Evolutionary conservation across 2,329 filamentous ascomycete species (phyloP), one percentile per base, ranked within the genome.

Genomic region (Pseudocercospora fuligena): DNA sequence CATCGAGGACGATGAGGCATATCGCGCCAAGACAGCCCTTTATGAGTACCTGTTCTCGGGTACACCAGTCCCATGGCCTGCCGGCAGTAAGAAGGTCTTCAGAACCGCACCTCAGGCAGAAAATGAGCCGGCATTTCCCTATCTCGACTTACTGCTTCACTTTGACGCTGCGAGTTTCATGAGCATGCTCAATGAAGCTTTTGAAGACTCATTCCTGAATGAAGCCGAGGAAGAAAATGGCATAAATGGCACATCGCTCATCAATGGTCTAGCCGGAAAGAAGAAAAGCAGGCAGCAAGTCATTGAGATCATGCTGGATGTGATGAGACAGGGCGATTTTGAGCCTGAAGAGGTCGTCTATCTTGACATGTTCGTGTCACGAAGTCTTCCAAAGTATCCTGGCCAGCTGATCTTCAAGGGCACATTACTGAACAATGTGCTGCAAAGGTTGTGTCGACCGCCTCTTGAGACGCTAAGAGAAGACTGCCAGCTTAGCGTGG

Each of bases 321-420:
- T 97, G 29, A 97, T 99, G 92, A 91, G 89, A 59, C 82, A 88
- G 0, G 83, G 86, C 3, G 88, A 92, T 56, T 98, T 97, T 78
- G 87, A 89, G 0, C 80, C 89, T 0, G 88, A 91, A 67, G 93
- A 98, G 75, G 94, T 92, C 12, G 92, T 99, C 64, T 99, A 97
- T 78, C 86, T 99, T 53, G 93, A 99, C 79, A 99, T 99, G 93
- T 99, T 99, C 76, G 91, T 99, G 76, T 94, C 95, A 19, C 89
- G 95, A 64, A 99, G 97, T 76, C 82, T 99, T 59, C 92, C 96
- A 3, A 99, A 99, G 78, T 99, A 97, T 75, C 93, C 94, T 0
- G 94, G 98, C 77, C 97, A 97, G 75, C 89, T 99, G 60, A 86
- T 98, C 11, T 88, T 99, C 56, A 92, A 94, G 0, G 95, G 94